A percentile compares a stretch with the other conserved stretches of the same genome.
phyloP scores from a whole-genome alignment of 148 eudicot species.

The Persicaria tinctoria region DNA sequence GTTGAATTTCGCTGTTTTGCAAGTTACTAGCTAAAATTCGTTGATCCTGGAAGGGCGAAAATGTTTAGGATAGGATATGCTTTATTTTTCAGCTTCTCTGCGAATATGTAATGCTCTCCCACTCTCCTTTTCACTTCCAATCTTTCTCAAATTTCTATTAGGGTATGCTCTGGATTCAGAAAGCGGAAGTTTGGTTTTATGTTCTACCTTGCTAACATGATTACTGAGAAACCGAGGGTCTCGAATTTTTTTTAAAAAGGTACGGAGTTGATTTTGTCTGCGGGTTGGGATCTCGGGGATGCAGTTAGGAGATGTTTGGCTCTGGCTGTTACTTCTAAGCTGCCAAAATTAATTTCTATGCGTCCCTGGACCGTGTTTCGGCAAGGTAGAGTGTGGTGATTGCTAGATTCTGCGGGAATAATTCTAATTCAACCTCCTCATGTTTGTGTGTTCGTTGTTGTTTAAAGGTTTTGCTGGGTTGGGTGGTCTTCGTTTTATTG shows the following conservation, averaged over 20 bases:
- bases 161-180: neutral
- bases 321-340: neutral
- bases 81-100: conserved; percentile 95
- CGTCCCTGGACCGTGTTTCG: neutral
- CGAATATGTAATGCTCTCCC: conserved; percentile 56
- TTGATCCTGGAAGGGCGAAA: no score
- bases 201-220: neutral
- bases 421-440: neutral
- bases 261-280: neutral
- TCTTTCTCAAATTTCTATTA: neutral
- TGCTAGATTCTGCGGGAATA: neutral
- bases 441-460: neutral
- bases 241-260: neutral
- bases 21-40: no score
- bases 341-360: neutral
- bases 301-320: neutral
- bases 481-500: neutral
- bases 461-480: neutral
- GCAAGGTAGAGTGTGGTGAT: neutral
- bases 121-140: conserved; percentile 9
- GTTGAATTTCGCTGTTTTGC: no score
- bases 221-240: neutral
- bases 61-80: no score
- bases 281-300: neutral
- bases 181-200: neutral